Evolutionary conservation across 345 rosid species (phyloP), one percentile per base, ranked within the genome.

Genomic region (Noccaea bulbosa): DNA sequence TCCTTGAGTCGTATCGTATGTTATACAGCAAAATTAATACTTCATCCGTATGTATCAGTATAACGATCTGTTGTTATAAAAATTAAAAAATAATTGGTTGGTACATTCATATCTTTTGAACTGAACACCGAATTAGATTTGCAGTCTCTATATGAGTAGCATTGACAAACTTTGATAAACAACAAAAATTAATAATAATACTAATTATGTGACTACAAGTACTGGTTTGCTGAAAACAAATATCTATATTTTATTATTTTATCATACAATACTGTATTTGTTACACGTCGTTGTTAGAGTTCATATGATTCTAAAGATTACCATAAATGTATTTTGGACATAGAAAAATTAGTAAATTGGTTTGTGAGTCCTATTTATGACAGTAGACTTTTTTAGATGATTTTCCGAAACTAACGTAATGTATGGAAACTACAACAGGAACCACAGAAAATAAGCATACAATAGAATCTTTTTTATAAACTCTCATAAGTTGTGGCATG

Each of bases 261-360:
- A 8, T 7, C 40, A 37, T 37, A 37, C 58, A 15, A 37, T 15
- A 24, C 35, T 33, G 6, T n/a, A 17, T 64, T 35, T 27, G 71
- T 67, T 43, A 41, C 22, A 44, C 10, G 24, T 67, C 22, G 35
- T 67, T 53, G 52, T 54, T 33, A 8, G n/a, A 9, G 53, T 67
- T 43, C 11, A 15, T 37, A 24, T 57, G 57, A 24, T 24, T 12
- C 47, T 7, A 35, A 35, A 20, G 14, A 22, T 56, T 38, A 65
- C 47, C 57, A 35, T 7, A 7, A 4, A 17, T 12, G 46, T 20
- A 44, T 44, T 33, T 22, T 22, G 47, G 57, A 45, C 15, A 57
- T n/a, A 15, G 2, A 14, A 12, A 38, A 56, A 40, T 15, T 27
- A 35, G 16, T 67, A 11, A 44, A 9, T 22, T 46, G 56, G 39